Conservation (phyloP, 2,329 filamentous ascomycete species). For the Sporothrix inflata region DNA sequence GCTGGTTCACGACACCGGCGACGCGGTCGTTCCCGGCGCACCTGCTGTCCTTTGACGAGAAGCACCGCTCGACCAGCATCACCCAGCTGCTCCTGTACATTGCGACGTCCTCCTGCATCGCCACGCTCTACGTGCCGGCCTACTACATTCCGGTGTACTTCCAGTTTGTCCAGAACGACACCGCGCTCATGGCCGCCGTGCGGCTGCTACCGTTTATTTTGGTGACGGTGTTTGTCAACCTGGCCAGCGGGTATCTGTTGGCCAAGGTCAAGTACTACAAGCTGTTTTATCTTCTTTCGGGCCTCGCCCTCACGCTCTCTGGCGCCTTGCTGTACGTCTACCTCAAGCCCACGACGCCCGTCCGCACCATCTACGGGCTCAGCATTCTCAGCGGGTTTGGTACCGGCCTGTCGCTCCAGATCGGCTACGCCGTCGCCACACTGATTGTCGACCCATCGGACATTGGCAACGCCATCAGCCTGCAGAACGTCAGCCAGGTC, state of each 20-base stretch:
- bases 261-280: conserved; percentile 33
- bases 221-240: conserved; percentile 37
- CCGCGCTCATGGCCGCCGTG: conserved; percentile 43
- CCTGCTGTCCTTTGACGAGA: conserved; percentile 41
- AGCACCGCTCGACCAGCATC: conserved; percentile 30
- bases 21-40: conserved; percentile 51
- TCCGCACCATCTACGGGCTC: conserved; percentile 34
- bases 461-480: conserved; percentile 34
- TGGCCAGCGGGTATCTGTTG: conserved; percentile 28
- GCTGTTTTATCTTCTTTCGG: conserved; percentile 34
- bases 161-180: conserved; percentile 50
- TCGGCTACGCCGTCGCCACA: conserved; percentile 39
- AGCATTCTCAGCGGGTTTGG: conserved; percentile 34
- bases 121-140: conserved; percentile 43
- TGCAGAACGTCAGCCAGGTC: conserved; percentile 41
- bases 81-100: conserved; percentile 49
- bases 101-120: conserved; percentile 38
- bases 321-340: conserved; percentile 33
- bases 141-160: conserved; percentile 60
- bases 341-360: conserved; percentile 32
- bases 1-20: conserved; percentile 45
- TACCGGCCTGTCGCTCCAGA: conserved; percentile 36
- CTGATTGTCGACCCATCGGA: conserved; percentile 34
- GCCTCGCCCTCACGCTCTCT: conserved; percentile 32
- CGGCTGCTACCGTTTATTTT: conserved; percentile 46